Evolutionary conservation across 805 yeast genomes (phyloP).

Genomic region (Priceomyces castillae): DNA sequence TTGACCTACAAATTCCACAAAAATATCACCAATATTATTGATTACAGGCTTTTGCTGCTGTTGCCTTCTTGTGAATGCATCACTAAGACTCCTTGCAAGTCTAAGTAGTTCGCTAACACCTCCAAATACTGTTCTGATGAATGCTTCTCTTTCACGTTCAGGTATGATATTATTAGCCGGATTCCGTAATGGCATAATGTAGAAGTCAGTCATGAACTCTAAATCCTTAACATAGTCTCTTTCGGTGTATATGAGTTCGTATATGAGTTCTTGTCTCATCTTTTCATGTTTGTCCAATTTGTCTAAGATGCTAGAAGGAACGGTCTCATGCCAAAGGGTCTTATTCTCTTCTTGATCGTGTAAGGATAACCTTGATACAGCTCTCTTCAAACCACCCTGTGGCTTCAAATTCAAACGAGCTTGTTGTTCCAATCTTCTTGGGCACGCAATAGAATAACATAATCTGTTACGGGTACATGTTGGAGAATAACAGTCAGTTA

Average conservation of each 20-base stretch:
- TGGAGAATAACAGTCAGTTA: slow-evolving; percentile 95
- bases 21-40: slow-evolving; percentile 80
- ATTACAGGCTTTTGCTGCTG: slow-evolving; percentile 86
- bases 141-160: slow-evolving; percentile 83
- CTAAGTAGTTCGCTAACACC: slow-evolving; percentile 85
- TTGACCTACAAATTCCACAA: slow-evolving; percentile 76
- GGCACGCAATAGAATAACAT: slow-evolving; percentile 96
- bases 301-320: slow-evolving; percentile 74
- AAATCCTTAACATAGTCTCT: slow-evolving; percentile 92
- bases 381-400: slow-evolving; percentile 77
- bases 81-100: slow-evolving; percentile 81
- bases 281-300: slow-evolving; percentile 78
- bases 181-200: slow-evolving; percentile 87
- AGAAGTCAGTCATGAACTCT: slow-evolving; percentile 88
- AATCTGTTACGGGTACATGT: slow-evolving; percentile 86
- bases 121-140: slow-evolving; percentile 87
- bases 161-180: slow-evolving; percentile 75
- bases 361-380: slow-evolving; percentile 65
- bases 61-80: slow-evolving; percentile 76
- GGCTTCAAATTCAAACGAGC: slow-evolving; percentile 87
- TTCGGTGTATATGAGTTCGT: slow-evolving; percentile 91
- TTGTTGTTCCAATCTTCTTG: slow-evolving; percentile 92
- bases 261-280: slow-evolving; percentile 91
- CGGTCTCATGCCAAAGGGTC: slow-evolving; percentile 92
- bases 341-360: slow-evolving; percentile 72